These are phyloP conservation scores for Kwoniella bestiolae DNA, from an alignment of 768 basidiomycete genomes.

Conservation along the genomic window DNA sequence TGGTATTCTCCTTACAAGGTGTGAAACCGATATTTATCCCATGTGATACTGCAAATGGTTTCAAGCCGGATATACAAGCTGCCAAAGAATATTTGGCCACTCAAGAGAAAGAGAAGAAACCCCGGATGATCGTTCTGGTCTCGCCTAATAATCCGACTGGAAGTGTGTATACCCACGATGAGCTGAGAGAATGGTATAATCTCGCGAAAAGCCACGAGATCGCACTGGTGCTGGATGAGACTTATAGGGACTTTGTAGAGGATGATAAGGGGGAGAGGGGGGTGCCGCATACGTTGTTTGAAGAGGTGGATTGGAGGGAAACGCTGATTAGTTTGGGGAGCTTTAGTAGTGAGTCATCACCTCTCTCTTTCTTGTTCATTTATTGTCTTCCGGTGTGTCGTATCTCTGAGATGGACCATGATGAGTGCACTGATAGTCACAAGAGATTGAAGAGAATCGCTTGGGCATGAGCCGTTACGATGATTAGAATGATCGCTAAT, in stretches of 20 bases:
- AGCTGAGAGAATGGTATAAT: constrained; percentile 66
- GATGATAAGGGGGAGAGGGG: constrained; percentile 23
- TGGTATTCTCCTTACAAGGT: constrained; percentile 70
- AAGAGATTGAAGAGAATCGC: background rate
- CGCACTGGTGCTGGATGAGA: constrained; percentile 82
- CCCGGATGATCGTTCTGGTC: constrained; percentile 73
- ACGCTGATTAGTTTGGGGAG: constrained; percentile 74
- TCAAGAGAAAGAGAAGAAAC: constrained; percentile 62
- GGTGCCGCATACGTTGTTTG: constrained; percentile 54
- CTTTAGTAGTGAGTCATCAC: constrained; percentile 73
- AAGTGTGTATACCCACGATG: constrained; percentile 66
- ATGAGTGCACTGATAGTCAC: too few relatives aligned
- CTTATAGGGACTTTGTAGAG: constrained; percentile 77
- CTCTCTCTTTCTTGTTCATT: background rate
- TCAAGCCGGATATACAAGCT: constrained; percentile 65
- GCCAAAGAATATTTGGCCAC: constrained; percentile 37
- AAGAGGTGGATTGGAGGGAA: constrained; percentile 64
- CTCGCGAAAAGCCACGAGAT: constrained; percentile 65
- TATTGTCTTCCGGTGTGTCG: too few relatives aligned
- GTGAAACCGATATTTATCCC: constrained; percentile 66
- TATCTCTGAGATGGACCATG: too few relatives aligned
- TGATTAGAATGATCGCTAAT: constrained; percentile 1
- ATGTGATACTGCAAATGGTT: constrained; percentile 63
- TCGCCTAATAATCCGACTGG: constrained; percentile 64
- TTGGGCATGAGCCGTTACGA: too few relatives aligned